Base-by-base conservation (phyloP, 2,329 filamentous ascomycete species). In the Diaporthe ilicicola region DNA sequence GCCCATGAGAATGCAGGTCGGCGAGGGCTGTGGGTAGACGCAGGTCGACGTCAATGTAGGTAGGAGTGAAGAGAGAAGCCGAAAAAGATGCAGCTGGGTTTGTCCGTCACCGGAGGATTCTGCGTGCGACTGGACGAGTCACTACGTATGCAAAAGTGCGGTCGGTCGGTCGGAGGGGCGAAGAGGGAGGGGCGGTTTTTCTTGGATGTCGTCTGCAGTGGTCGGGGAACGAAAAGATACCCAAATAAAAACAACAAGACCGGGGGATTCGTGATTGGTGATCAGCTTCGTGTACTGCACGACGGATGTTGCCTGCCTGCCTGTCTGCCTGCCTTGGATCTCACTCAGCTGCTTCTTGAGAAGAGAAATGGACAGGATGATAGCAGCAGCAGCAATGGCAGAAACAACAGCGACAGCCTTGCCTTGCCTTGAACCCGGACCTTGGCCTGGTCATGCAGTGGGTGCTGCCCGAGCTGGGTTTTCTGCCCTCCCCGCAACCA, bases 401-500 rank as follows among this genome's bases (percentile, higher is more conserved):
- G 29, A 10, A 55, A 27, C 32, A 55, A 15, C 29, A 55, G 5
- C 32, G 32, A 19, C 29, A 68, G 42, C 54, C 59, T 64, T 62
- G 56, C 56, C 56, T 62, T 64, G 59, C 59, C 59, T 64, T 64
- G 42, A 39, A 44, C 44, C 29, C 50, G 44, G 44, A 27, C 42
- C 48, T 50, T 19, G 59, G 44, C 59, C 59, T 64, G 34, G 59
- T 64, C 59, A 64, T 64, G 59, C 44, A 68, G 44, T 68, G 53
- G 64, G 53, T 59, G 66, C 53, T 59, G 66, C 44, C 59, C 59
- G 59, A 64, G 59, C 29, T 68, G 66, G 55, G 59, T 55, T 68
- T 68, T 67, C 44, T 68, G 66, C 53, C 17, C 53, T 59, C 66
- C 66, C 66, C 66, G 66, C 66, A 68, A 56, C 55, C 55, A 55